phyloP scores from a whole-genome alignment of 225 moss, liverwort and hornwort genomes.

The Rhytidiadelphus loreus region DNA sequence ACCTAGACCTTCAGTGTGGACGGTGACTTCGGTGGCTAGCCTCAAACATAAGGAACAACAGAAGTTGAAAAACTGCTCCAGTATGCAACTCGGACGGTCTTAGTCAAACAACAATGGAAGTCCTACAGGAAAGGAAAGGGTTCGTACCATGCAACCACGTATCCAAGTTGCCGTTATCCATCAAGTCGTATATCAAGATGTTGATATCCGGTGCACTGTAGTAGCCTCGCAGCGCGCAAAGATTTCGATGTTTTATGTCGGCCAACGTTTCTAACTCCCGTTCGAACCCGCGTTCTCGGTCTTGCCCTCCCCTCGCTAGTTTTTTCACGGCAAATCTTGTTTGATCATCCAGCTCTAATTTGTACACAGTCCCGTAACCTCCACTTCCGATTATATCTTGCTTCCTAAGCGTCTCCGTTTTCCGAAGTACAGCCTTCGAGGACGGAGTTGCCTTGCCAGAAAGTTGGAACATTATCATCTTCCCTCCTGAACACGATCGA shows the following conservation, averaged over 20 bases:
- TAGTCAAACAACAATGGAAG: neutral
- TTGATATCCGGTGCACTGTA: conserved; percentile 58
- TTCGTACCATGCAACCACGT: conserved; percentile 60
- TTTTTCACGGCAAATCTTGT: conserved; percentile 73
- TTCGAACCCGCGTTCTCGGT: conserved; percentile 61
- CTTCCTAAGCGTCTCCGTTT: conserved; percentile 55
- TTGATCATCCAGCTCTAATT: conserved; percentile 54
- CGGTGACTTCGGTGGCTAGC: neutral
- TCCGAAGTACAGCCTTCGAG: conserved; percentile 53
- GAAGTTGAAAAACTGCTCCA: neutral
- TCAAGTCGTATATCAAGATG: conserved; percentile 64
- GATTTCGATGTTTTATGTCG: conserved; percentile 69
- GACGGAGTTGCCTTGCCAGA: conserved; percentile 72
- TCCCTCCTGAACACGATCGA: conserved; percentile 32
- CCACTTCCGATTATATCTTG: conserved; percentile 68
- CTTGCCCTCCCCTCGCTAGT: conserved; percentile 45
- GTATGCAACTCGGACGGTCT: neutral
- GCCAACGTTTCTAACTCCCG: conserved; percentile 69
- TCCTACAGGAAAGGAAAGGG: neutral
- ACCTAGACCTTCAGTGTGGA: neutral
- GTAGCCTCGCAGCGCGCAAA: conserved; percentile 68
- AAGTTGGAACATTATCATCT: conserved; percentile 75
- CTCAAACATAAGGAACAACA: neutral
- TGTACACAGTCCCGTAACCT: conserved; percentile 83
- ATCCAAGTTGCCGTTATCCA: conserved; percentile 66